Conservation (phyloP, 2,329 filamentous ascomycete genomes). For the Botrytis byssoidea region DNA sequence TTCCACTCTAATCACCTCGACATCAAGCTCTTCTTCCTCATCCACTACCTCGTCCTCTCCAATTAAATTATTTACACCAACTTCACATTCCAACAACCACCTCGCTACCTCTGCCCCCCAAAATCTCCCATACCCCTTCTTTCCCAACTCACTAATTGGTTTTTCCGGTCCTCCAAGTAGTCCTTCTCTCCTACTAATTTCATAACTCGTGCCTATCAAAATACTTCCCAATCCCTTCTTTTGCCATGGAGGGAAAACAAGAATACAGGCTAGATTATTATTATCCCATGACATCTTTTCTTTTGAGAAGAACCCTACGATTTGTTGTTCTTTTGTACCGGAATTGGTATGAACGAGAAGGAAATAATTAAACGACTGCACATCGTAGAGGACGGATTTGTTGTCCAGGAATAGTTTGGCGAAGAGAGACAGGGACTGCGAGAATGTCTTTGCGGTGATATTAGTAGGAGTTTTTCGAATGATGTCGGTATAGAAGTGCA, state of each 20-base stretch:
- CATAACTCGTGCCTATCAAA: slow-evolving; percentile 91
- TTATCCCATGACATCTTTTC: slow-evolving; percentile 99
- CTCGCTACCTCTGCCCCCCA: slow-evolving; percentile 83
- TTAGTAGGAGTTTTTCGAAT: not conserved
- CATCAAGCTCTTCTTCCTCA: slow-evolving; percentile 34
- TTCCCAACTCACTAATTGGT: slow-evolving; percentile 82
- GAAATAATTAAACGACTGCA: slow-evolving; percentile 92
- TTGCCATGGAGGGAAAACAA: slow-evolving; percentile 95
- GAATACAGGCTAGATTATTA: slow-evolving; percentile 94
- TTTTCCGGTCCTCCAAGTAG: slow-evolving; percentile 91
- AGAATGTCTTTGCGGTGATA: slow-evolving; percentile 62
- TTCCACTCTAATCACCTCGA: slow-evolving; percentile 48
- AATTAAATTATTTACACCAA: slow-evolving; percentile 30
- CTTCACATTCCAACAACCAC: slow-evolving; percentile 50
- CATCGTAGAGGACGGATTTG: slow-evolving; percentile 98
- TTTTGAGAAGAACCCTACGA: slow-evolving; percentile 97
- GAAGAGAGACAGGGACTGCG: slow-evolving; percentile 93
- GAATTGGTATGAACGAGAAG: slow-evolving; percentile 74
- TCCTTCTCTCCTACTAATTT: slow-evolving; percentile 79
- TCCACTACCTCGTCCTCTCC: slow-evolving; percentile 41
- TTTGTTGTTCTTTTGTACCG: slow-evolving; percentile 48
- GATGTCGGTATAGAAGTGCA: not conserved
- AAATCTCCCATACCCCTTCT: slow-evolving; percentile 77
- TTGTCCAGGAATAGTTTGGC: slow-evolving; percentile 97
- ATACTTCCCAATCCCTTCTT: slow-evolving; percentile 83